Conservation (phyloP, 495 filamentous ascomycete species). For the Lichina pygmaea region DNA sequence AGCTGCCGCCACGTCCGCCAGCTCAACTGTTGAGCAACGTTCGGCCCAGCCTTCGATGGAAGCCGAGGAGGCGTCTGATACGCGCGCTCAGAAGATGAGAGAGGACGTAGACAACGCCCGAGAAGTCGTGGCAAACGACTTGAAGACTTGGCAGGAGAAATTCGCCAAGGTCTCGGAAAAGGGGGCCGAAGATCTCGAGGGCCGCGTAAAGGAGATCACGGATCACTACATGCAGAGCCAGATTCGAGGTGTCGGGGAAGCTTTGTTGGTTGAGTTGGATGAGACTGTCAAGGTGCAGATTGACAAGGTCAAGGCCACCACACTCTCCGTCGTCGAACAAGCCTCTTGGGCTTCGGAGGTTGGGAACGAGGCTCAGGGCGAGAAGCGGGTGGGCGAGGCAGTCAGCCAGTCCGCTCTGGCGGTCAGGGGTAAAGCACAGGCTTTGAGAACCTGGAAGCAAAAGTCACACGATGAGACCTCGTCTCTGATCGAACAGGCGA, state of each 20-base stretch:
- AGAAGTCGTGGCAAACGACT: conserved; percentile 47
- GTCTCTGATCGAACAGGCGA: conserved; percentile 39
- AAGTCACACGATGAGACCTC: conserved; percentile 44
- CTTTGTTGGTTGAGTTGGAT: conserved; percentile 40
- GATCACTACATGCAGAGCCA: conserved; percentile 37
- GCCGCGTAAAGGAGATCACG: conserved; percentile 53
- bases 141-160: conserved; percentile 58
- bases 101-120: conserved; percentile 25
- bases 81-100: neutral
- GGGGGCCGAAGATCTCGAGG: conserved; percentile 41
- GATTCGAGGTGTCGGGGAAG: conserved; percentile 35
- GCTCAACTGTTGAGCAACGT: conserved; percentile 5
- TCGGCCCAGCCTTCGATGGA: conserved; percentile 6
- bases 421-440: conserved; percentile 60
- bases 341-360: conserved; percentile 16
- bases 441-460: conserved; percentile 51
- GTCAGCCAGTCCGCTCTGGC: conserved; percentile 45
- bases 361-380: conserved; percentile 32
- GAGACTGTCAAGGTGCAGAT: conserved; percentile 31
- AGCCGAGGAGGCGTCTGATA: conserved; percentile 10
- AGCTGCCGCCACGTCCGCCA: conserved; percentile 3
- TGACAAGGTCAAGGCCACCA: conserved; percentile 26
- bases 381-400: conserved; percentile 21
- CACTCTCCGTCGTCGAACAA: conserved; percentile 22
- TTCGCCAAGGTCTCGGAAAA: conserved; percentile 63